Evolutionary conservation across 1,284 basidiomycete species (phyloP).

Genomic region (Athelia psychrophila): DNA sequence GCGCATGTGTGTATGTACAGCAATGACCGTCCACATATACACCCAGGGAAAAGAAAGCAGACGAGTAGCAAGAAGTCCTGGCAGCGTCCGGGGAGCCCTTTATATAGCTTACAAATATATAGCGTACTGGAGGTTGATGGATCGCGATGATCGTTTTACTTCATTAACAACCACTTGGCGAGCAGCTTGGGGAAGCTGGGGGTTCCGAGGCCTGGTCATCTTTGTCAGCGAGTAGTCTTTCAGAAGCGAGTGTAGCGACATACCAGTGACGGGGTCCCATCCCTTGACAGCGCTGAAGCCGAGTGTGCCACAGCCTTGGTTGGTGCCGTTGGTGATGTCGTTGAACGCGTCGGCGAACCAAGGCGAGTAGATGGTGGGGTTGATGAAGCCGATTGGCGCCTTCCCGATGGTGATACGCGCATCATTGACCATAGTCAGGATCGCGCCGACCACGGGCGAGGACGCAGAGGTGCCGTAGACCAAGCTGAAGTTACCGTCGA

Average conservation of each 20-base stretch:
- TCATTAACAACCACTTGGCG: constrained; percentile 12
- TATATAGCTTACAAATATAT: too few species aligned
- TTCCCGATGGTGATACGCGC: constrained; percentile 22
- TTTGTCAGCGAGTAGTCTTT: neutral
- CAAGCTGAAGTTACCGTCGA: constrained; percentile 14
- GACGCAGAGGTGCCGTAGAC: constrained; percentile 18
- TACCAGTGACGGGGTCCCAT: constrained; percentile 23
- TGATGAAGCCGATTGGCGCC: constrained; percentile 20
- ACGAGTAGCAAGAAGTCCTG: too few species aligned
- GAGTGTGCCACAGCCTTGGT: constrained; percentile 20
- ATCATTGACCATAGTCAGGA: constrained; percentile 35
- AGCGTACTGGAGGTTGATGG: too few species aligned
- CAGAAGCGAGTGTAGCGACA: neutral
- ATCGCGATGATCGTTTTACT: too few species aligned
- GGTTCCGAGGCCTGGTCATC: constrained; percentile 28
- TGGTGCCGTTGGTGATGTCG: constrained; percentile 31
- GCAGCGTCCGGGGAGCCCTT: too few species aligned
- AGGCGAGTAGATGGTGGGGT: constrained; percentile 21
- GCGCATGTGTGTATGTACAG: too few species aligned
- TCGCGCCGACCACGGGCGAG: constrained; percentile 26
- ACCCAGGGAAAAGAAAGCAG: too few species aligned
- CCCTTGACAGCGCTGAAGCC: constrained; percentile 19
- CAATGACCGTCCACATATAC: too few species aligned
- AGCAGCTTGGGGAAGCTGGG: constrained; percentile 24
- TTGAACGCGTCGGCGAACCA: constrained; percentile 22